Evolutionary conservation across 116 monocot species (phyloP).

Genomic region (Cymodocea nodosa): DNA sequence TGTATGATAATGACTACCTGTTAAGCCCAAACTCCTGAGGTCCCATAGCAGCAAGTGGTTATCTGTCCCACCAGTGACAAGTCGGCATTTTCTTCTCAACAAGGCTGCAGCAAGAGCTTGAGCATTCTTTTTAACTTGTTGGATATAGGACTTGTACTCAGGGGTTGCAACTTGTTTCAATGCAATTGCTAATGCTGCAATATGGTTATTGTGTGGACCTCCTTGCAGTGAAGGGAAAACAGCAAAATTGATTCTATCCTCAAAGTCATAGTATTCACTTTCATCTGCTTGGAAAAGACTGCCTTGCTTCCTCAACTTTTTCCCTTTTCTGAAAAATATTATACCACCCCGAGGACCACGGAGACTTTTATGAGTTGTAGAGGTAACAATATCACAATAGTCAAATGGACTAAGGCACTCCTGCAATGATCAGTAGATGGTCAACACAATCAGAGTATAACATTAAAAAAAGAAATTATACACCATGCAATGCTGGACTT

Average conservation of each 20-base stretch:
- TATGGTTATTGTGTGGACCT: slow-evolving; percentile 77
- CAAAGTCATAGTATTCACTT: slow-evolving; percentile 60
- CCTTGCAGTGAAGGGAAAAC: slow-evolving; percentile 89
- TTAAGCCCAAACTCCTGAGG: slow-evolving; percentile 66
- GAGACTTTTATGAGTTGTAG: slow-evolving; percentile 84
- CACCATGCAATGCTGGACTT: not conserved
- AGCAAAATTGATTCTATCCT: slow-evolving; percentile 74
- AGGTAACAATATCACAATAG: slow-evolving; percentile 81
- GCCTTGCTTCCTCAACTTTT: slow-evolving; percentile 32
- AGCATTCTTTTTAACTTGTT: slow-evolving; percentile 85
- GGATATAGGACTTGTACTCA: slow-evolving; percentile 73
- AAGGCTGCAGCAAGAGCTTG: slow-evolving; percentile 61
- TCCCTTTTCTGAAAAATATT: slow-evolving; percentile 77
- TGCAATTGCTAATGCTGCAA: slow-evolving; percentile 83
- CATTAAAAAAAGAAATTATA: not conserved
- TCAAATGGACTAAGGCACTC: slow-evolving; percentile 64
- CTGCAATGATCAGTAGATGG: slow-evolving; percentile 10
- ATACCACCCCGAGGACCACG: slow-evolving; percentile 84
- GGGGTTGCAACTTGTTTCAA: slow-evolving; percentile 64
- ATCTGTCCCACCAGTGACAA: slow-evolving; percentile 87
- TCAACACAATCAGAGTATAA: not conserved
- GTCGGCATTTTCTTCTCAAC: slow-evolving; percentile 60
- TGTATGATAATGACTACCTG: slow-evolving; percentile 23
- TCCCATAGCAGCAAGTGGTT: slow-evolving; percentile 88
- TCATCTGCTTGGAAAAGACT: slow-evolving; percentile 37